These are phyloP conservation scores for Imleria badia DNA, from an alignment of 768 basidiomycete genomes.

Conservation along the genomic window DNA sequence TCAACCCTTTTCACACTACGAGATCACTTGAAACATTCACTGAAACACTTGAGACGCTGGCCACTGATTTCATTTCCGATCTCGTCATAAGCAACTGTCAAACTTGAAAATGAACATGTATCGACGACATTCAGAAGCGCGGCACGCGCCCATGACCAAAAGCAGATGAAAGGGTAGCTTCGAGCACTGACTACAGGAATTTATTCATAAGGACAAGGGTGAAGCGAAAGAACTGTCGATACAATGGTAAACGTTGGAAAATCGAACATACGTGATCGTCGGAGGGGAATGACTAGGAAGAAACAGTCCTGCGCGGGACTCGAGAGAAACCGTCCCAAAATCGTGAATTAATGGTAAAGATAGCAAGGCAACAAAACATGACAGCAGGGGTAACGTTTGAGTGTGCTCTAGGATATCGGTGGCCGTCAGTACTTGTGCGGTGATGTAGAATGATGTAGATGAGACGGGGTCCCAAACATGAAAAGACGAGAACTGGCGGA, in stretches of 20 bases:
- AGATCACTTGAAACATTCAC: background rate
- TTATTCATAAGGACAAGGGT: slow-evolving; percentile 15
- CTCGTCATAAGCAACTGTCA: too few relatives aligned
- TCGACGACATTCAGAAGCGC: too few relatives aligned
- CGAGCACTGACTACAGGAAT: slow-evolving; percentile 1
- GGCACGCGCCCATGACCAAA: background rate
- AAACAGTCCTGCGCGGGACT: slow-evolving; percentile 10
- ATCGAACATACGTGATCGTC: slow-evolving; percentile 7
- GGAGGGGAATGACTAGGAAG: slow-evolving; percentile 7
- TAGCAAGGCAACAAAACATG: slow-evolving; percentile 21
- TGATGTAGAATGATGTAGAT: slow-evolving; percentile 8
- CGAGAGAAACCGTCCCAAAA: slow-evolving; percentile 7
- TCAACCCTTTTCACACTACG: background rate
- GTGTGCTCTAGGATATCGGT: slow-evolving; percentile 29
- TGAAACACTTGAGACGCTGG: background rate
- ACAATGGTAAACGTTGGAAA: slow-evolving; percentile 21
- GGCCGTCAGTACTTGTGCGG: slow-evolving; percentile 6
- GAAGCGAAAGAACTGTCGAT: slow-evolving; percentile 23
- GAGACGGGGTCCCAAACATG: slow-evolving; percentile 9
- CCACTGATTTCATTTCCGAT: background rate
- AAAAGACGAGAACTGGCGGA: slow-evolving; percentile 1
- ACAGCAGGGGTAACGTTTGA: slow-evolving; percentile 20
- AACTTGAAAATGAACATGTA: background rate
- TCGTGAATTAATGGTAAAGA: slow-evolving; percentile 9
- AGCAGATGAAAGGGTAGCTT: background rate